phyloP scores from a whole-genome alignment of 75 land plant genomes.

The Sequoiadendron giganteum region DNA sequence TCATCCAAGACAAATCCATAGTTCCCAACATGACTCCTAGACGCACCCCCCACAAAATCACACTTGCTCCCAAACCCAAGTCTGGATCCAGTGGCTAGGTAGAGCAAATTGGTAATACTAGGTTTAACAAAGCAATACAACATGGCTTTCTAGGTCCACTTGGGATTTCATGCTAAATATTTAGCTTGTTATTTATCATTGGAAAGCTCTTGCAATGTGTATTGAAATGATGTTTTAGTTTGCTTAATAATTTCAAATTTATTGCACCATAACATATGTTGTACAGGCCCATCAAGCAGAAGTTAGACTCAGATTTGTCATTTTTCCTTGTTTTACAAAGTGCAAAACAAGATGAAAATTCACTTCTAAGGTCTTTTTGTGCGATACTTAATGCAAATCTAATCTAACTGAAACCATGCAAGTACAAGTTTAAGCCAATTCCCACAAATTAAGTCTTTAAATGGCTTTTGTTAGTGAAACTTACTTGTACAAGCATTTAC shows the following conservation, averaged over 20 bases:
- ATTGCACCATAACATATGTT: too few relatives aligned
- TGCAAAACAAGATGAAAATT: background rate
- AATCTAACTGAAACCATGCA: background rate
- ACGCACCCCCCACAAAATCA: too few relatives aligned
- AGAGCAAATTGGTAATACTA: background rate
- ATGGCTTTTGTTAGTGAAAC: background rate
- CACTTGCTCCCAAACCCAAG: too few relatives aligned
- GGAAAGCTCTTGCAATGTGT: background rate
- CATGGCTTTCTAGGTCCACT: background rate
- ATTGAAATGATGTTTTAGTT: background rate
- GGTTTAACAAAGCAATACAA: background rate
- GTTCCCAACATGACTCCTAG: too few relatives aligned
- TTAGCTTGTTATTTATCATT: background rate
- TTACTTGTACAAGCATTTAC: background rate
- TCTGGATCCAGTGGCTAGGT: too few relatives aligned
- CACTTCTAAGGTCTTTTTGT: background rate
- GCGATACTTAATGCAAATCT: background rate
- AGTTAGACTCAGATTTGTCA: background rate
- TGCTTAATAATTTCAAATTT: too few relatives aligned
- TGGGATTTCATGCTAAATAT: too few relatives aligned
- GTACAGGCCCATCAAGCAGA: background rate
- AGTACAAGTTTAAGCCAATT: background rate
- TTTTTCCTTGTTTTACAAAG: background rate
- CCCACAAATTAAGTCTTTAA: background rate
- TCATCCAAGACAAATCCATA: too few relatives aligned